Evolutionary conservation across 108 stramenopile genomes (phyloP), one percentile per base, ranked within the genome.

Genomic region (Schizochytrium sp.): DNA sequence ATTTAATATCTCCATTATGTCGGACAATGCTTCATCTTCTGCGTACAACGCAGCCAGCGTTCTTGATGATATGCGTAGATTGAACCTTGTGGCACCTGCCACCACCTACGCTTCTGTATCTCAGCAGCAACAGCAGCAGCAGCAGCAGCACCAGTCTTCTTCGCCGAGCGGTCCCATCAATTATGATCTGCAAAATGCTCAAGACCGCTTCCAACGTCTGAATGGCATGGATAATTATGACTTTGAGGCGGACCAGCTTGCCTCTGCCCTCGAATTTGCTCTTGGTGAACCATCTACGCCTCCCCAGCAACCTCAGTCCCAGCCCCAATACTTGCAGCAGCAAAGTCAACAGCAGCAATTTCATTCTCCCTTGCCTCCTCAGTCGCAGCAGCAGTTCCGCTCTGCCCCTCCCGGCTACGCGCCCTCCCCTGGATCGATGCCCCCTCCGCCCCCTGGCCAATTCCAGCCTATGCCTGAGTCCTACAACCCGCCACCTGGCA

Each of bases 231-330:
- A 42, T 5, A n/a, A 55, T 15, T 17, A 10, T 28, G 76, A 83
- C 76, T 83, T 83, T 83, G 76, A 83, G 53, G 76, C 76, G 12
- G 76, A 83, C 53, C 76, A 83, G 76, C 76, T 83, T 13, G 76
- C 76, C 12, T 83, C 76, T n/a, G 76, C 76, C 3, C 76, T 83
- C 28, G 76, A 83, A 53, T 55, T 83, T 49, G 76, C 76, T 1
- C 47, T 83, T 10, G n/a, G n/a, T 7, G 76, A 83, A 55, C 19
- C 19, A 19, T n/a, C 17, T 19, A 19, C 59, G 59, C 59, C 59
- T 17, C 59, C 59, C 19, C 59, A 60, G n/a, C 19, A 17, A n/a
- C 28, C 19, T 3, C 76, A 49, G 53, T 53, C 47, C 0, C 76
- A 83, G 1, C 76, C 49, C 17, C 76, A 83, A 28, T 44, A 69